A percentile compares a stretch with the other conserved stretches of the same genome.
phyloP scores from a whole-genome alignment of 192 early-diverging fungal genomes.

The Coemansia sp. region DNA sequence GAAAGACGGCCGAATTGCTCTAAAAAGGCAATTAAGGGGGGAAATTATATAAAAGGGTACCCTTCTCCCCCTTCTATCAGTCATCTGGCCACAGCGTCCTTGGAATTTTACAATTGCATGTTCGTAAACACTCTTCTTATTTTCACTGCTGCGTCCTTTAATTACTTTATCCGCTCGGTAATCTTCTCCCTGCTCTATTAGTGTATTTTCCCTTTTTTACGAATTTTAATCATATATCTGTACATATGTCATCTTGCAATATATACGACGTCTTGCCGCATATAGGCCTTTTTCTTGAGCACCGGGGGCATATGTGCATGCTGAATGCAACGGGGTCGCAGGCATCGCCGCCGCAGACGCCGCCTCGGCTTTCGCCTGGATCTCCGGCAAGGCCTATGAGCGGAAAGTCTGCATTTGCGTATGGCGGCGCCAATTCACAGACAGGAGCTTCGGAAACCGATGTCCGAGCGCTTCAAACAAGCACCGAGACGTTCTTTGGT shows the following conservation, averaged over 20 bases:
- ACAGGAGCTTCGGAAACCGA: neutral
- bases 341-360: neutral
- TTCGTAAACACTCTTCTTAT: neutral
- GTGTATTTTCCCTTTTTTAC: neutral
- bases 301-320: neutral
- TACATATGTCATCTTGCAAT: constrained; percentile 9
- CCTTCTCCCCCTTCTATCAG: neutral
- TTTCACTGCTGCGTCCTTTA: neutral
- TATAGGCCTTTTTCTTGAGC: constrained; percentile 12
- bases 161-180: neutral
- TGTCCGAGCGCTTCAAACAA: neutral
- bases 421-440: neutral
- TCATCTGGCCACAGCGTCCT: neutral
- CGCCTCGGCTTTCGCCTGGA: neutral
- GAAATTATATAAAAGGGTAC: neutral
- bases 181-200: neutral
- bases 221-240: too few species aligned
- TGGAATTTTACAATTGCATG: neutral
- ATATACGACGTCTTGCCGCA: constrained; percentile 22
- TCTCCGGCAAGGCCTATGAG: neutral
- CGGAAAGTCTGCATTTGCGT: neutral
- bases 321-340: neutral
- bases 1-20: too few species aligned
- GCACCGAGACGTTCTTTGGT: neutral
- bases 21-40: neutral